phyloP scores from a whole-genome alignment of 768 basidiomycete genomes.

The Leccinum broughii region DNA sequence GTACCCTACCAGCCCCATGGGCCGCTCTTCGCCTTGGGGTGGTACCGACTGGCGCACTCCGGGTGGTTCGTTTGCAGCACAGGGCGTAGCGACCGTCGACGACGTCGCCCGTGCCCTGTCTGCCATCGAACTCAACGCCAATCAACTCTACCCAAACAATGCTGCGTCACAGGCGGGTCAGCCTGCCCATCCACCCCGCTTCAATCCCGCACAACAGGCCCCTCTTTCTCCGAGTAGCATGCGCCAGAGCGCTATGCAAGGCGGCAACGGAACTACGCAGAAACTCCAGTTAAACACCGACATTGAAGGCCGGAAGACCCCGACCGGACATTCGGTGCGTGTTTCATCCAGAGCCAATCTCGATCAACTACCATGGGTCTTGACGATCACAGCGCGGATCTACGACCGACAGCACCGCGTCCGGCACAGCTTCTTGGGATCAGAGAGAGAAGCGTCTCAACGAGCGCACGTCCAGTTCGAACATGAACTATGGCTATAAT shows the following conservation, averaged over 20 bases:
- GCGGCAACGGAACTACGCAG: slow-evolving; percentile 38
- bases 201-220: slow-evolving; percentile 47
- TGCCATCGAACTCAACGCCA: slow-evolving; percentile 55
- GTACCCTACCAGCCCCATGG: slow-evolving; percentile 57
- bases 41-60: slow-evolving; percentile 59
- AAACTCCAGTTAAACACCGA: slow-evolving; percentile 64
- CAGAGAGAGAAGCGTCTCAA: slow-evolving; percentile 60
- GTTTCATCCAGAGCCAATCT: slow-evolving; percentile 42
- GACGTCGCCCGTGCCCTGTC: slow-evolving; percentile 77
- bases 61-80: slow-evolving; percentile 34
- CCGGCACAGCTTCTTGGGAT: slow-evolving; percentile 55
- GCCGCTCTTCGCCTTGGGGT: slow-evolving; percentile 67
- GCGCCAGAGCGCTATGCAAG: slow-evolving; percentile 42
- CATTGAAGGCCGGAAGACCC: slow-evolving; percentile 66
- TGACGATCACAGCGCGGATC: slow-evolving; percentile 38
- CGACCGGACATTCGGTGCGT: slow-evolving; percentile 51
- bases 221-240: slow-evolving; percentile 42
- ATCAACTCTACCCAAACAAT: slow-evolving; percentile 31
- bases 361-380: slow-evolving; percentile 36
- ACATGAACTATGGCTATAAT: slow-evolving; percentile 61
- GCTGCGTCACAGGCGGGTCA: slow-evolving; percentile 46
- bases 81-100: slow-evolving; percentile 49
- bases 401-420: slow-evolving; percentile 31
- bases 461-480: slow-evolving; percentile 66
- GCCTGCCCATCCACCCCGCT: slow-evolving; percentile 66